phyloP scores from a whole-genome alignment of 1,284 basidiomycete species.

The Cryptococcus sp. region DNA sequence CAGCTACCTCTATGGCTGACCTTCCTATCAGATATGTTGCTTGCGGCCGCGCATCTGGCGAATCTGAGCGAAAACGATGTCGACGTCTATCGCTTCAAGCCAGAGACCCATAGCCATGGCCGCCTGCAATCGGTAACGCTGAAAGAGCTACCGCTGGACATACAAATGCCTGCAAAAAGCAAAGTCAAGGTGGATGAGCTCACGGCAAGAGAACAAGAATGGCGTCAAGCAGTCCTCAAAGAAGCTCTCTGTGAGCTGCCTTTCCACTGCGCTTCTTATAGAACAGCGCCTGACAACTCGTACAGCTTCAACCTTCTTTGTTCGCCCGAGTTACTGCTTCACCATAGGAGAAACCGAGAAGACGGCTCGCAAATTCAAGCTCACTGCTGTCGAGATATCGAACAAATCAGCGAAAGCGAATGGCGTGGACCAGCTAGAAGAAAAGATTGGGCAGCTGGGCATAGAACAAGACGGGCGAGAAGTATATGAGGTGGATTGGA shows the following conservation, averaged over 20 bases:
- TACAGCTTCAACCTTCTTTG: slow-evolving; percentile 71
- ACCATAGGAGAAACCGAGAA: slow-evolving; percentile 59
- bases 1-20: not conserved
- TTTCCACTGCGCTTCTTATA: not conserved
- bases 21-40: slow-evolving; percentile 13
- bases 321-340: slow-evolving; percentile 64
- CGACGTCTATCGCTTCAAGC: slow-evolving; percentile 31
- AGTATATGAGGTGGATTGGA: slow-evolving; percentile 50
- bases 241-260: slow-evolving; percentile 48
- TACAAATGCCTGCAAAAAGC: not conserved
- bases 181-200: slow-evolving; percentile 5
- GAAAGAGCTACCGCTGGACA: slow-evolving; percentile 14
- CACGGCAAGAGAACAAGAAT: slow-evolving; percentile 40
- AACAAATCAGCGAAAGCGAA: slow-evolving; percentile 61
- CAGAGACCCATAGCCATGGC: slow-evolving; percentile 16
- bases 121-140: slow-evolving; percentile 27
- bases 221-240: slow-evolving; percentile 54
- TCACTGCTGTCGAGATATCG: slow-evolving; percentile 60
- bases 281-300: not conserved
- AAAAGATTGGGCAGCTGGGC: slow-evolving; percentile 40
- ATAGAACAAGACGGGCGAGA: slow-evolving; percentile 13
- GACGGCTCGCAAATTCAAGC: slow-evolving; percentile 57
- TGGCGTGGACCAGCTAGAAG: slow-evolving; percentile 65
- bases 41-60: slow-evolving; percentile 24
- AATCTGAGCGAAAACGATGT: slow-evolving; percentile 26